These are phyloP conservation scores for Eimeria necatrix DNA, from an alignment of 169 alveolate genomes.

Conservation along the genomic window DNA sequence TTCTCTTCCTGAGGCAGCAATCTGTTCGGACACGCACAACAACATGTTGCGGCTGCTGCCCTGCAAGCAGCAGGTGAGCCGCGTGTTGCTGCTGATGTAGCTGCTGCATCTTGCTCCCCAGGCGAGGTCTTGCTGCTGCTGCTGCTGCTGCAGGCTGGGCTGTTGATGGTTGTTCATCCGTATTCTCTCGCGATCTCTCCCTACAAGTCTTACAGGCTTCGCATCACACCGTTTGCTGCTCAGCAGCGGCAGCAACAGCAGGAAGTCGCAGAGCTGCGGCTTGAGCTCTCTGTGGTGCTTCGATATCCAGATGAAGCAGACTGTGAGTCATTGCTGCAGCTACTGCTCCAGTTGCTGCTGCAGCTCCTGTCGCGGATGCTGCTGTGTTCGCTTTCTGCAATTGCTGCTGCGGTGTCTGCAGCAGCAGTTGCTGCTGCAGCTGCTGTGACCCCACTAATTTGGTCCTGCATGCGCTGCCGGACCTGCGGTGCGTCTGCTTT, in stretches of 20 bases:
- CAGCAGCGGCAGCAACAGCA: conserved; percentile 8
- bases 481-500: background rate
- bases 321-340: background rate
- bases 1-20: background rate
- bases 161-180: conserved; percentile 10
- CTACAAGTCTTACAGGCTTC: conserved; percentile 38
- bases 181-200: conserved; percentile 32
- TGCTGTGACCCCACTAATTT: background rate
- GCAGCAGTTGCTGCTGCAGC: too few species aligned
- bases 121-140: background rate
- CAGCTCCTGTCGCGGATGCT: conserved; percentile 6
- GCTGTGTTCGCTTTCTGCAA: background rate
- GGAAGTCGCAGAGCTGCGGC: conserved; percentile 36
- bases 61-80: conserved; percentile 50
- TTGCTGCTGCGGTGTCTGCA: background rate
- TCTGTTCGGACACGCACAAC: conserved; percentile 39
- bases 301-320: background rate
- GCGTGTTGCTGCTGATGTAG: background rate
- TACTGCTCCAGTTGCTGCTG: background rate
- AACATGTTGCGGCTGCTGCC: conserved; percentile 48
- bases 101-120: background rate
- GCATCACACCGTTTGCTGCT: conserved; percentile 3
- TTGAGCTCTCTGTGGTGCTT: conserved; percentile 31
- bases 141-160: conserved; percentile 49
- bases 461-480: conserved; percentile 49